Evolutionary conservation across 805 yeast genomes (phyloP).

Genomic region (Candida easanensis): DNA sequence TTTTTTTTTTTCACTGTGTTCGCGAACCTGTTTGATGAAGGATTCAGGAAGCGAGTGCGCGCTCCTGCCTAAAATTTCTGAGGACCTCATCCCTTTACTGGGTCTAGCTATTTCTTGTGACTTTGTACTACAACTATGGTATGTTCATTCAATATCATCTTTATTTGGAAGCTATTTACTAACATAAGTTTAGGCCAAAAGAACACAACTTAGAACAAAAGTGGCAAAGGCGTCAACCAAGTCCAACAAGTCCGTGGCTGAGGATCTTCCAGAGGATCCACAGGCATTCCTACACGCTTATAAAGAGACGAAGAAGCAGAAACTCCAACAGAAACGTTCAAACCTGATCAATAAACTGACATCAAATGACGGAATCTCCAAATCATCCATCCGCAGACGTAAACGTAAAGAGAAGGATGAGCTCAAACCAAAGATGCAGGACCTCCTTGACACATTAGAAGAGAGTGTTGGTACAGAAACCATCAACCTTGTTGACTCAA

Average conservation of each 20-base stretch:
- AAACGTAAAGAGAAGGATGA: conserved; percentile 61
- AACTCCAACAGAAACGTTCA: conserved; percentile 38
- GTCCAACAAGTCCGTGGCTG: conserved; percentile 3
- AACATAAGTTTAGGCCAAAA: conserved; percentile 29
- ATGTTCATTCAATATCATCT: no score
- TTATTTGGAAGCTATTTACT: no score
- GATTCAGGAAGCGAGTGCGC: not conserved
- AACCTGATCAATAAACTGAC: conserved; percentile 38
- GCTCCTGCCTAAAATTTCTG: not conserved
- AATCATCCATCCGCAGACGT: conserved; percentile 62
- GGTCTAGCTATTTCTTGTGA: no score
- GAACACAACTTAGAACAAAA: conserved; percentile 39
- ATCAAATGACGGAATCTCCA: conserved; percentile 49
- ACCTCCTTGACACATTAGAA: conserved; percentile 52
- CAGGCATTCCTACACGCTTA: conserved; percentile 50
- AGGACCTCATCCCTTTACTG: not conserved
- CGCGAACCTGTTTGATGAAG: conserved; percentile 1
- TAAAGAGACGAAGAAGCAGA: conserved; percentile 53
- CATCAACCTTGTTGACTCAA: conserved; percentile 21
- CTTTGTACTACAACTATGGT: no score
- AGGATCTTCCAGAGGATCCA: conserved; percentile 33
- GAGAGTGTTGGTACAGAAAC: conserved; percentile 16
- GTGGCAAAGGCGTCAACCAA: conserved; percentile 31
- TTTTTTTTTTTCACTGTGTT: conserved; percentile 5
- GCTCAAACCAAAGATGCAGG: conserved; percentile 65